Percentiles rank a stretch among this genome's conserved stretches.
Conservation (phyloP, 345 rosid genomes). For the Pseudoturritis turrita region DNA sequence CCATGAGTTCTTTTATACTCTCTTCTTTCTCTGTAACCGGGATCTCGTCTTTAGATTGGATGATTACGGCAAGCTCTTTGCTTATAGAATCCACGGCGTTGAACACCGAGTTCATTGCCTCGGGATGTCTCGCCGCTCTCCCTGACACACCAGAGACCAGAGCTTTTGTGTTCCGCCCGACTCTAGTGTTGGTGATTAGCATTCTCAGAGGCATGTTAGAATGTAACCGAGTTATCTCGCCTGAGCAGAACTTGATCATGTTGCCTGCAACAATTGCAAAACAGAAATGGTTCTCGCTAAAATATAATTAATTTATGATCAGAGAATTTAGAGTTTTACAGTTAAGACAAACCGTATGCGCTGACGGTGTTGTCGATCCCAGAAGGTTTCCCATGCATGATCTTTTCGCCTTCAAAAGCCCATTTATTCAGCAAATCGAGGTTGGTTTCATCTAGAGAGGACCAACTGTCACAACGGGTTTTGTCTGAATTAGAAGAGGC, state of each 20-base stretch:
- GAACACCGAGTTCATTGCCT: conserved; percentile 68
- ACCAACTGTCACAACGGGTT: conserved; percentile 46
- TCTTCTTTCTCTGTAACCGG: conserved; percentile 59
- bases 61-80: conserved; percentile 49
- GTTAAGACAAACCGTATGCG: conserved; percentile 77
- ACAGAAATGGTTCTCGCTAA: background rate
- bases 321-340: background rate
- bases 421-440: conserved; percentile 78
- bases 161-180: conserved; percentile 87
- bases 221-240: conserved; percentile 52
- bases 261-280: conserved; percentile 49
- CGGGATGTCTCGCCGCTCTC: conserved; percentile 62
- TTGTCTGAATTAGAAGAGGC: conserved; percentile 46
- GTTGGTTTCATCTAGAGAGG: conserved; percentile 40
- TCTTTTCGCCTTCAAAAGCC: conserved; percentile 97
- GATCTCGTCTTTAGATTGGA: conserved; percentile 50
- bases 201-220: conserved; percentile 63
- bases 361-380: conserved; percentile 98
- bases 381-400: conserved; percentile 93
- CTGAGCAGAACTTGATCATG: conserved; percentile 82
- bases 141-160: conserved; percentile 86
- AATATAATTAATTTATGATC: background rate
- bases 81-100: conserved; percentile 80
- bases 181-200: conserved; percentile 90
- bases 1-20: conserved; percentile 75